Evolutionary conservation across 1,284 basidiomycete species (phyloP), one percentile per base, ranked within the genome.

Genomic region (Spongiforma sp.): DNA sequence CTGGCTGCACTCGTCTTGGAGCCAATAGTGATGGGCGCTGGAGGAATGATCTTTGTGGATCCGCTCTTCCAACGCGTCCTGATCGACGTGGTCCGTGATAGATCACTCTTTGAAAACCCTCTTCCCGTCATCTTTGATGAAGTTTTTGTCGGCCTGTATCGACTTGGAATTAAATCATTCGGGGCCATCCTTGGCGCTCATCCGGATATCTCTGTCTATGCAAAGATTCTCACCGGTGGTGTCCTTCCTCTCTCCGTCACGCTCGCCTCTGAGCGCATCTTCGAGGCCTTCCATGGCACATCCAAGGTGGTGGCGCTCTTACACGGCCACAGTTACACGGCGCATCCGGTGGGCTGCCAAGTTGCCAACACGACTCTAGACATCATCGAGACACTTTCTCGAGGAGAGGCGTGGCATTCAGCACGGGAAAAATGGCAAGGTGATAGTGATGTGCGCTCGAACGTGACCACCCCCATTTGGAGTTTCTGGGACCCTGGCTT

Each of bases 31-130:
- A 91, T 99, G 85, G 97, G 97, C 19, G 96, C 97, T 0, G 97
- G 95, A 0, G 97, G 97, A 0, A 99, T 99, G 97, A 83, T 96
- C 46, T 99, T 98, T 74, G 95, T 99, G 56, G 97, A 99, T 73
- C 97, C 97, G 1, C 88, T 99, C 39, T 99, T 97, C 84, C 97
- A 99, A 76, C 87, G 93, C 26, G 81, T 95, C 46, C 79, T 99
- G 65, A 82, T 98, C 56, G 94, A 98, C 69, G 85, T 89, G 5
- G 93, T 94, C 9, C 88, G 97, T 37, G 82, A 80, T 4, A 70
- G 73, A 26, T 74, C 75, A 3, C 59, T 77, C 64, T 68, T 70
- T 67, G 57, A 67, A 34, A 58, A 52, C 10, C 93, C 93, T 3
- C 81, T 99, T 24, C 96, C 97, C 0, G 91, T 99, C 65, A 89